Percentiles rank a stretch among this genome's conserved stretches.
Evolutionary conservation across 805 yeast genomes (phyloP).

Genomic region (Pichia deserticola): DNA sequence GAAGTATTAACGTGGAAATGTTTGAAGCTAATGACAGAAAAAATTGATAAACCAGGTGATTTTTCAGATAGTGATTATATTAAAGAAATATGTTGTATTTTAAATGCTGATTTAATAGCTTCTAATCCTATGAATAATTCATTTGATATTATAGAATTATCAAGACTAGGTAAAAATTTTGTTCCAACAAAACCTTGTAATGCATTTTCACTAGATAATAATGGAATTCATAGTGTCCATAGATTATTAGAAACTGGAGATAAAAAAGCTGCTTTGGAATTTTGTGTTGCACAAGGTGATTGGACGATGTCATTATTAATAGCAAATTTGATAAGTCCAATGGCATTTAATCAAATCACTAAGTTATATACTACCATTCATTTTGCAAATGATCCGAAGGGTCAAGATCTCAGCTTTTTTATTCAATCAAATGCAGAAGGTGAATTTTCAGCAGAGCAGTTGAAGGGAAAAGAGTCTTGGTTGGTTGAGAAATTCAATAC

Average conservation of each 20-base stretch:
- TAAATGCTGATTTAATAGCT: constrained; percentile 35
- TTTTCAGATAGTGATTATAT: constrained; percentile 23
- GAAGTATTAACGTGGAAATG: constrained; percentile 25
- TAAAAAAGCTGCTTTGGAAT: constrained; percentile 55
- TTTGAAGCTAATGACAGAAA: constrained; percentile 18
- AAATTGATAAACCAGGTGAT: constrained; percentile 22
- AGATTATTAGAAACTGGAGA: constrained; percentile 52
- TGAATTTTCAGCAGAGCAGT: constrained; percentile 14
- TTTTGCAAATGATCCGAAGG: constrained; percentile 18
- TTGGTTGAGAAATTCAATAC: constrained; percentile 23
- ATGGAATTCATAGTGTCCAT: constrained; percentile 25
- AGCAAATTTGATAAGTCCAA: constrained; percentile 58
- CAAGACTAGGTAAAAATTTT: constrained; percentile 9
- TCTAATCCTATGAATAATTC: constrained; percentile 3
- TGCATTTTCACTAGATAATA: constrained; percentile 19
- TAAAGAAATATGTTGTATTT: constrained; percentile 28
- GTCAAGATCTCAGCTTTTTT: constrained; percentile 25
- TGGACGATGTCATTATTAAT: constrained; percentile 74
- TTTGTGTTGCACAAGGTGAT: constrained; percentile 55
- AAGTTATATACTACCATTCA: constrained; percentile 24
- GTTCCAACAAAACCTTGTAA: constrained; percentile 16
- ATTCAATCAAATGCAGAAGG: constrained; percentile 17
- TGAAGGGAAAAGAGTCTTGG: constrained; percentile 23
- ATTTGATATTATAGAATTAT: constrained; percentile 16
- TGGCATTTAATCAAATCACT: constrained; percentile 38